A percentile compares a stretch with the other conserved stretches of the same genome.
These are phyloP conservation scores for Strigomonas culicis DNA, from an alignment of 208 protist species.

Conservation along the genomic window DNA sequence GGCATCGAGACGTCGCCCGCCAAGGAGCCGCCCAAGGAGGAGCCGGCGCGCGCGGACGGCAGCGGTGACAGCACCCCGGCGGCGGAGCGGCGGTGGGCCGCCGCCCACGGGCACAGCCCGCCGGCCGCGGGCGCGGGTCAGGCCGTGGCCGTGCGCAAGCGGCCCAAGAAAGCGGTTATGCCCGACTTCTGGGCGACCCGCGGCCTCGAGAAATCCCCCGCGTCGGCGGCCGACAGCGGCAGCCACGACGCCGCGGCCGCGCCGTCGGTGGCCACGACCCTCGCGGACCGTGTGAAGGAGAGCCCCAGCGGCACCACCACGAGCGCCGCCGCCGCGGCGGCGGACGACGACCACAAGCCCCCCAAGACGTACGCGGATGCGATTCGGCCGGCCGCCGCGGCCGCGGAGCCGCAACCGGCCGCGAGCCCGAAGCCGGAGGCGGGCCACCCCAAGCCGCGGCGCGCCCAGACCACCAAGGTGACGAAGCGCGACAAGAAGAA, in stretches of 20 bases:
- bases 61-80: too few species aligned
- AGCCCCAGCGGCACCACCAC: too few species aligned
- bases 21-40: background rate
- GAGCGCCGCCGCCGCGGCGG: slow-evolving; percentile 10
- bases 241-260: too few species aligned
- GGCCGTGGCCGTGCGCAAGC: slow-evolving; percentile 23
- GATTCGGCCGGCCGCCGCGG: too few species aligned
- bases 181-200: slow-evolving; percentile 10
- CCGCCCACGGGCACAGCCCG: too few species aligned
- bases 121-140: background rate
- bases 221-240: too few species aligned
- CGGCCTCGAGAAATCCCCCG: too few species aligned
- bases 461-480: background rate
- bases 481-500: slow-evolving; percentile 11
- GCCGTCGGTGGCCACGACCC: slow-evolving; percentile 8
- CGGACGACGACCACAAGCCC: too few species aligned
- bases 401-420: background rate
- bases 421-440: slow-evolving; percentile 3
- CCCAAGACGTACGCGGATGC: too few species aligned
- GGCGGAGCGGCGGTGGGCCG: too few species aligned
- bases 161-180: slow-evolving; percentile 13
- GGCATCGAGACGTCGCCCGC: too few species aligned
- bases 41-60: background rate
- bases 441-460: background rate
- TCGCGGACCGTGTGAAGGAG: slow-evolving; percentile 3